These are phyloP conservation scores for Camellia lanceoleosa DNA, from an alignment of 148 eudicot genomes.

Conservation along the genomic window DNA sequence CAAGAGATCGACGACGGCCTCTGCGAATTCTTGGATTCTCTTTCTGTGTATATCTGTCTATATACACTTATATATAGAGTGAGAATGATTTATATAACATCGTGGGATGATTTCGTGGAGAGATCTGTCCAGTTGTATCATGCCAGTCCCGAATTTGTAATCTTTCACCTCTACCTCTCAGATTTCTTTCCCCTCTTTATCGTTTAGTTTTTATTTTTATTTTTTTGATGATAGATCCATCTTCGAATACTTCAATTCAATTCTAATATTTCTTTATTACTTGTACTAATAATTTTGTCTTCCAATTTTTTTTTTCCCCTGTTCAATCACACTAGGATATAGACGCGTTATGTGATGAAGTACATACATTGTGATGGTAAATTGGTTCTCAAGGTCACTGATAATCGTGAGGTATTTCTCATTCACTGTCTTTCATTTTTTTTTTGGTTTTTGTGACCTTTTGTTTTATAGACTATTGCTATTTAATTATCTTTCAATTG, in stretches of 20 bases:
- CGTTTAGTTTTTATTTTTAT: neutral
- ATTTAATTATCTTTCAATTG: too few relatives aligned
- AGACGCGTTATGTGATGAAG: conserved; percentile 86
- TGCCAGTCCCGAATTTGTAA: conserved; percentile 66
- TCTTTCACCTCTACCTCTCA: neutral
- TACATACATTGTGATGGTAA: conserved; percentile 89
- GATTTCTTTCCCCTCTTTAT: neutral
- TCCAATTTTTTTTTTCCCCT: neutral
- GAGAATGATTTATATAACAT: conserved; percentile 49
- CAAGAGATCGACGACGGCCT: conserved; percentile 9
- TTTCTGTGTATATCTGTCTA: neutral
- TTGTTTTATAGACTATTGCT: too few relatives aligned
- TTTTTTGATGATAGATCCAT: neutral
- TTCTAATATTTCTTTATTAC: neutral
- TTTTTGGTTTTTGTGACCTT: too few relatives aligned
- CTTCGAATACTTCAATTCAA: neutral
- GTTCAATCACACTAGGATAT: neutral
- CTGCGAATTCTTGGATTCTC: neutral
- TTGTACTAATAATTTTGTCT: neutral
- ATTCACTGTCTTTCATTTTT: neutral
- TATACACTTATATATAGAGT: neutral
- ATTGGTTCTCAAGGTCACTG: conserved; percentile 92
- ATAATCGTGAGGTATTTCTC: conserved; percentile 65
- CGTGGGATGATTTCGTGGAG: conserved; percentile 85
- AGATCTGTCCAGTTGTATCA: conserved; percentile 74